Evolutionary conservation across 306 rosid species (phyloP).

Genomic region (Prunus persica): DNA sequence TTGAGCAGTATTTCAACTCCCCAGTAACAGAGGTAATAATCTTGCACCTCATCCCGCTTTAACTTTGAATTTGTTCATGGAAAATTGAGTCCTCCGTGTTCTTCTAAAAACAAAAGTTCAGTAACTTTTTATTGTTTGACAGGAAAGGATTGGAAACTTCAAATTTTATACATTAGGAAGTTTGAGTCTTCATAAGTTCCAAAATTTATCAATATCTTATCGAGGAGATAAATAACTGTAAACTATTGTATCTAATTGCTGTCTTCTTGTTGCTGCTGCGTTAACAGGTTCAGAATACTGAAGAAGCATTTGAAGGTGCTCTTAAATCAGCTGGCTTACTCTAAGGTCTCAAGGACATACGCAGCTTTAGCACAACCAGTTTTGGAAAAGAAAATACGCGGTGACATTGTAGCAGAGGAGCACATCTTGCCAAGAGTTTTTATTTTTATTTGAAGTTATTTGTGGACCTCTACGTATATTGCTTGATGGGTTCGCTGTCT

Average conservation of each 20-base stretch:
- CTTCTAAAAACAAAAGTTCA: too few species aligned
- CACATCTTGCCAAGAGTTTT: neutral
- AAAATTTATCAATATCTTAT: neutral
- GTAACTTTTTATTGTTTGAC: too few species aligned
- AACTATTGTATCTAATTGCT: neutral
- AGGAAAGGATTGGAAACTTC: too few species aligned
- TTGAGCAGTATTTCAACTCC: constrained; percentile 26
- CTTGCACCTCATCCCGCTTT: neutral
- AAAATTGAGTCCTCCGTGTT: neutral
- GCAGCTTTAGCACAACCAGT: neutral
- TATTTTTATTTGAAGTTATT: neutral
- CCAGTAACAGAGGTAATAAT: constrained; percentile 21
- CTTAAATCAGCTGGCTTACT: constrained; percentile 61
- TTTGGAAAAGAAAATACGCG: neutral
- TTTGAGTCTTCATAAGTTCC: too few species aligned
- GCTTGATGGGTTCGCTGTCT: neutral
- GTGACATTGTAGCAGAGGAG: neutral
- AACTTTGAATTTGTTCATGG: neutral
- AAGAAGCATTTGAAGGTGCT: constrained; percentile 53
- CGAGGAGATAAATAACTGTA: neutral
- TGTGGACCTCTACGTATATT: neutral
- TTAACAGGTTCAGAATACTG: constrained; percentile 30
- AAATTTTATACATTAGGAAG: too few species aligned
- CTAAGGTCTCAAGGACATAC: neutral
- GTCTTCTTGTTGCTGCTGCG: neutral